Evolutionary conservation across 1,284 basidiomycete genomes (phyloP).

Genomic region (Entoloma clypeatum): DNA sequence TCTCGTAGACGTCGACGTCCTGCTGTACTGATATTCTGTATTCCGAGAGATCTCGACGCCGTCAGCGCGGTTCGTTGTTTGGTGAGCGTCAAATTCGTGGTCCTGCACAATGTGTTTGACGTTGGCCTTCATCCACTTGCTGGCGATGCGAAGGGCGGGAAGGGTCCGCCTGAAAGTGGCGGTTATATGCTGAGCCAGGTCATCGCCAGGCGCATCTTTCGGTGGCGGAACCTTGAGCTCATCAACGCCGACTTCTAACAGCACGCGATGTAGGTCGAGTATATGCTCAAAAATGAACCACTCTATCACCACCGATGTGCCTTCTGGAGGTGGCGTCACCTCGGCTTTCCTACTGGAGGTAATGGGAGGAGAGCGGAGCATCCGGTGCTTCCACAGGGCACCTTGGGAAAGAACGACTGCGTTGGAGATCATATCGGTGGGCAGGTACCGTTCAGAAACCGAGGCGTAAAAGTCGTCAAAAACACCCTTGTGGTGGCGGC

Average conservation of each 20-base stretch:
- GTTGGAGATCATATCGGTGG: constrained; percentile 73
- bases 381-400: constrained; percentile 78
- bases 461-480: constrained; percentile 53
- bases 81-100: constrained; percentile 32
- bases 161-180: constrained; percentile 83
- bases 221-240: constrained; percentile 51
- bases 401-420: constrained; percentile 73
- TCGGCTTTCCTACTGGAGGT: constrained; percentile 25
- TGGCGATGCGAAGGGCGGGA: constrained; percentile 82
- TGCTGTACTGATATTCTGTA: constrained; percentile 28
- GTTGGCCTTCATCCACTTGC: constrained; percentile 87
- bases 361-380: constrained; percentile 46
- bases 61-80: constrained; percentile 24
- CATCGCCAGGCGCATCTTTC: constrained; percentile 51
- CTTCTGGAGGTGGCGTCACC: constrained; percentile 21
- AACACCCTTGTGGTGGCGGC: constrained; percentile 46
- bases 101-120: constrained; percentile 62
- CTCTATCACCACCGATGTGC: constrained; percentile 47
- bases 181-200: constrained; percentile 78
- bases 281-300: constrained; percentile 69
- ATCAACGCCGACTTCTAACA: constrained; percentile 65
- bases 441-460: constrained; percentile 67
- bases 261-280: constrained; percentile 62
- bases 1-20: constrained; percentile 33
- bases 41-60: constrained; percentile 24